Conservation (phyloP, 106 monocot species). For the Vanilla planifolia region DNA sequence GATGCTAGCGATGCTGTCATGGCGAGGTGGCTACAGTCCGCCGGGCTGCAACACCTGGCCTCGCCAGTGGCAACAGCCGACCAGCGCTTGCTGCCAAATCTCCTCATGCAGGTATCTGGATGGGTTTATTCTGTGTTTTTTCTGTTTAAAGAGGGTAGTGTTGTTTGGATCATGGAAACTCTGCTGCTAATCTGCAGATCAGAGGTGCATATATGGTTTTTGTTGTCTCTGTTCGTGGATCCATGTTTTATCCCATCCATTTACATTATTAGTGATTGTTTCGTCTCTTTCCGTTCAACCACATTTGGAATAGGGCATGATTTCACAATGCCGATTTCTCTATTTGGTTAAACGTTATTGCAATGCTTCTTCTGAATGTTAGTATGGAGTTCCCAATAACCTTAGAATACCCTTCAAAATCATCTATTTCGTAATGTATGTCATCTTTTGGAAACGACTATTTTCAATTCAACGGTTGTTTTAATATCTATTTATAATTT, state of each 20-base stretch:
- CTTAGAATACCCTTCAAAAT: background rate
- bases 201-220: background rate
- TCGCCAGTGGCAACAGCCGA: constrained; percentile 53
- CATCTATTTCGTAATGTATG: background rate
- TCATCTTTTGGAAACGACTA: background rate
- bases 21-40: constrained; percentile 84
- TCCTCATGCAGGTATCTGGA: constrained; percentile 53
- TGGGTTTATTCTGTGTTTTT: background rate
- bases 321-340: background rate
- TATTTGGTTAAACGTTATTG: background rate
- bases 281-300: background rate
- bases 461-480: background rate
- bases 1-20: constrained; percentile 66
- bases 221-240: background rate
- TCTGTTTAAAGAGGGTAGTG: background rate
- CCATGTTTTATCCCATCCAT: background rate
- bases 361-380: too few relatives aligned
- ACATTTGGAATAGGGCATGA: background rate
- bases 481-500: background rate
- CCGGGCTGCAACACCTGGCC: constrained; percentile 82
- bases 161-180: background rate
- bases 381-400: too few relatives aligned
- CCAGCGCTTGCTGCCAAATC: constrained; percentile 43
- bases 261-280: background rate
- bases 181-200: background rate